phyloP scores from a whole-genome alignment of 129 eudicot species.

The Chrysanthemum seticuspe region DNA sequence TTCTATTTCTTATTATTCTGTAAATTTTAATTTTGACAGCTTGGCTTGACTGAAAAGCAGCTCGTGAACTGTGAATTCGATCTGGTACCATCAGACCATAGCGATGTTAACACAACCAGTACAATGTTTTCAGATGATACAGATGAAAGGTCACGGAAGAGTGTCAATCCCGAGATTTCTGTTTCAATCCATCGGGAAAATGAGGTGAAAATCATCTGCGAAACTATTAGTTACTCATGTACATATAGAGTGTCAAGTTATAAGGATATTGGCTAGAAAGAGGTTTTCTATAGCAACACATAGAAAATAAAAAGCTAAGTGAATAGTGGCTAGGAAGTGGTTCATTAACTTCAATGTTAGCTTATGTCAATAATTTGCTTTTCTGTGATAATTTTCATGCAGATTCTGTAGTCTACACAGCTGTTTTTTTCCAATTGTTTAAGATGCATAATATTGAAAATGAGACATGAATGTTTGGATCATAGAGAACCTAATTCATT shows the following conservation, averaged over 20 bases:
- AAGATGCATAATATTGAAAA: neutral
- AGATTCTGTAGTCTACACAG: too few relatives aligned
- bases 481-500: neutral
- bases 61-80: conserved; percentile 78
- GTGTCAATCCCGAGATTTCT: conserved; percentile 50
- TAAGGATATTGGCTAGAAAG: neutral
- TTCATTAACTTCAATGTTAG: neutral
- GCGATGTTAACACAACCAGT: conserved; percentile 90
- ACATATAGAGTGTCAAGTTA: neutral
- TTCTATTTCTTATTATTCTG: neutral
- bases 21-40: conserved; percentile 44
- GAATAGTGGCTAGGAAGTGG: neutral
- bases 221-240: neutral
- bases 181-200: conserved; percentile 43
- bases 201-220: conserved; percentile 48
- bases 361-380: neutral
- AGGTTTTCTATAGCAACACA: neutral
- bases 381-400: too few relatives aligned
- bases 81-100: conserved; percentile 68
- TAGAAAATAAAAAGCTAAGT: neutral
- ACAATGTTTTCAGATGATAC: conserved; percentile 92
- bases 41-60: conserved; percentile 89
- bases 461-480: conserved; percentile 2
- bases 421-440: too few relatives aligned
- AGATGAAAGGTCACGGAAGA: conserved; percentile 70